Conservation (phyloP, 306 rosid species). For the Purshia tridentata region DNA sequence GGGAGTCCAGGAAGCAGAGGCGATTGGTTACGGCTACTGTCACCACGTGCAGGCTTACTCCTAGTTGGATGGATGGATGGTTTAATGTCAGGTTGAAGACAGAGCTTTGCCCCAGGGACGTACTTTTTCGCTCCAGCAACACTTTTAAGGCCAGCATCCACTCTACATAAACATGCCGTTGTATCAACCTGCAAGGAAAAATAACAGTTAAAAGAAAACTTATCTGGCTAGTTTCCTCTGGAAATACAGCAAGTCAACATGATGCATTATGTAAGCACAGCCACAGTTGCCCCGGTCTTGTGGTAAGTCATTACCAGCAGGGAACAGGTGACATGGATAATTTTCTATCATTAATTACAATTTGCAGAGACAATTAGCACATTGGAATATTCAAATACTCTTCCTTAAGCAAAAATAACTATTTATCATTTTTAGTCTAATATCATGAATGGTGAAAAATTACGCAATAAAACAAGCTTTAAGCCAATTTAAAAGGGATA, state of each 20-base stretch:
- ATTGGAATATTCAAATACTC: background rate
- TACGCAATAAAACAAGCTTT: background rate
- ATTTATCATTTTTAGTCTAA: background rate
- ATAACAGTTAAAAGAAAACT: conserved; percentile 5
- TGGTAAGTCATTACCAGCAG: background rate
- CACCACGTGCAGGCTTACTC: conserved; percentile 66
- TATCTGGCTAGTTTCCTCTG: background rate
- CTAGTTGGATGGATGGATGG: conserved; percentile 88
- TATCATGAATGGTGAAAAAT: background rate
- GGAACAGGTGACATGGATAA: background rate
- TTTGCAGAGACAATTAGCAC: background rate
- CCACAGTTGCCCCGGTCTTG: background rate
- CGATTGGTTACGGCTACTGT: conserved; percentile 71
- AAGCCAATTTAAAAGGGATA: background rate
- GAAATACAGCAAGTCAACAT: conserved; percentile 11
- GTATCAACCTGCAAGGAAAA: conserved; percentile 73
- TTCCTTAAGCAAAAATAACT: too few relatives aligned
- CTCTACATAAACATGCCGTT: conserved; percentile 82
- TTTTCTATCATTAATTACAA: background rate
- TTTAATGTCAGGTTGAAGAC: conserved; percentile 85
- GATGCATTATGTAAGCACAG: background rate
- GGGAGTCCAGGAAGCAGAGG: conserved; percentile 90
- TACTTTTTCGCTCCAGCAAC: conserved; percentile 77
- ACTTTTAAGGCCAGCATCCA: conserved; percentile 74
- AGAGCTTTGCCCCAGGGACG: conserved; percentile 81